Percentiles rank a stretch among this genome's conserved stretches.
These are phyloP conservation scores for Mrakia blollopis DNA, from an alignment of 768 basidiomycete genomes.

Conservation along the genomic window DNA sequence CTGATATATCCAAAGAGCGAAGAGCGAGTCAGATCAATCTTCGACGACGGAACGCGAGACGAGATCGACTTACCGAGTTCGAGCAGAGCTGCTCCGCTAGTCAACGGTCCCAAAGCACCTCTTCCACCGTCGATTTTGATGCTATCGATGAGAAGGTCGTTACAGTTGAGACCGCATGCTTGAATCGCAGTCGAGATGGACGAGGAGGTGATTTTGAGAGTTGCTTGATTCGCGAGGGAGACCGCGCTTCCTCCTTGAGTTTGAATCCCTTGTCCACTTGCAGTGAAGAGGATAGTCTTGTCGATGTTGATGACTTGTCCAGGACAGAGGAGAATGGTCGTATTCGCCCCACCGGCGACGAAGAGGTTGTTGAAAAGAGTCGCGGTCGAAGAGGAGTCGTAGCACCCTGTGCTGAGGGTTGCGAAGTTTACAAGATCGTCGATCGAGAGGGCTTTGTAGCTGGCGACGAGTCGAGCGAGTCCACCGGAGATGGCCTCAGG, in stretches of 20 bases:
- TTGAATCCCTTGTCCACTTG: background rate
- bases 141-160: background rate
- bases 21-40: too few species aligned
- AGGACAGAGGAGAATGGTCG: background rate
- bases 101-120: background rate
- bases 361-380: too few species aligned
- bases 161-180: background rate
- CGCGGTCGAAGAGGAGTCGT: too few species aligned
- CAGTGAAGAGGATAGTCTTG: conserved; percentile 16
- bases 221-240: background rate
- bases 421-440: background rate
- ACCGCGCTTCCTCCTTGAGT: conserved; percentile 9
- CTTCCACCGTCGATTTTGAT: conserved; percentile 9
- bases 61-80: too few species aligned
- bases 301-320: background rate
- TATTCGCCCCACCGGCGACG: too few species aligned
- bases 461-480: background rate
- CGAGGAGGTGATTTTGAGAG: background rate
- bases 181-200: conserved; percentile 10
- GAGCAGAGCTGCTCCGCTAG: background rate
- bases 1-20: too few species aligned
- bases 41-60: too few species aligned
- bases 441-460: background rate
- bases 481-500: background rate
- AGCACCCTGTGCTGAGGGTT: background rate